Conservation (phyloP, 2,329 filamentous ascomycete genomes). For the Diaporthe eres region DNA sequence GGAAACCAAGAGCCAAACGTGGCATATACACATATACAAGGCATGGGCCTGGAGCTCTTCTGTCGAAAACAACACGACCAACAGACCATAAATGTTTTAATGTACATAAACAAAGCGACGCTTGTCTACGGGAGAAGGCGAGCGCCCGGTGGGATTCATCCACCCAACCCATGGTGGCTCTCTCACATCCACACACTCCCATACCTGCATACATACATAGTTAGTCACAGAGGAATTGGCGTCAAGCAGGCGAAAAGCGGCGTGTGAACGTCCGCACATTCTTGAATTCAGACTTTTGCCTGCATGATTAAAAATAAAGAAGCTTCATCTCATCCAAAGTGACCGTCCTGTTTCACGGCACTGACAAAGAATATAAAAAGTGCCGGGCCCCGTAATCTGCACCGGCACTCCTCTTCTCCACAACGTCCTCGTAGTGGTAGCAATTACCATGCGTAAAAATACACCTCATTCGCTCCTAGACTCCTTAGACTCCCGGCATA, state of each 20-base stretch:
- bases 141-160: background rate
- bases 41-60: conserved; percentile 32
- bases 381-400: background rate
- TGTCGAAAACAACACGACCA: conserved; percentile 15
- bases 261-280: conserved; percentile 9
- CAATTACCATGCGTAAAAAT: background rate
- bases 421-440: background rate
- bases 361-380: background rate
- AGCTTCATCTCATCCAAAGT: background rate
- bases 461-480: background rate
- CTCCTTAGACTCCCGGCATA: background rate
- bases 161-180: background rate
- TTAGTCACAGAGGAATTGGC: background rate
- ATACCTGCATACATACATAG: background rate
- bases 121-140: background rate
- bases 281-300: conserved; percentile 27
- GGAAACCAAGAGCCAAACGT: background rate
- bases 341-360: too few species aligned
- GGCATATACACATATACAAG: conserved; percentile 10
- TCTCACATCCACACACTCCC: background rate
- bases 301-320: background rate
- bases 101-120: conserved; percentile 15
- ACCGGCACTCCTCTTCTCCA: background rate
- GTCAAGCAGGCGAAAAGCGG: conserved; percentile 4
- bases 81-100: conserved; percentile 21